Evolutionary conservation across 805 yeast species (phyloP), one percentile per base, ranked within the genome.

Genomic region (Cyberlindnera americana): DNA sequence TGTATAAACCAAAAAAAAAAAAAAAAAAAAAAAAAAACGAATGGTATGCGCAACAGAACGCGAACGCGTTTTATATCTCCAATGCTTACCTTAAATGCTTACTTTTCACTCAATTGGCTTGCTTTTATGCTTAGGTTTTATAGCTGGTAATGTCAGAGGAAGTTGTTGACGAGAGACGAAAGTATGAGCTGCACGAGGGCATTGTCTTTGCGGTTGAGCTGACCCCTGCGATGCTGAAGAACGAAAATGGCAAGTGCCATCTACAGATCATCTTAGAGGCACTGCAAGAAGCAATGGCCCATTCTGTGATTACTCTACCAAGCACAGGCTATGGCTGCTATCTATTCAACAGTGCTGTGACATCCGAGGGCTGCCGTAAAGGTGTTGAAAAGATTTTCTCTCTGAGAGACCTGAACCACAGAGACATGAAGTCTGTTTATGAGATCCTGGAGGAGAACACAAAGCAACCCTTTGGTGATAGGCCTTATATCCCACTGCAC

Each of bases 261-360:
- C 50, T 81, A 7, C 49, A 64, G 23, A 77, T 72, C 44, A 77
- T 83, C 9, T 53, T 90, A 14, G 67, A 68, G 12, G 70, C 83
- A 2, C 66, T 85, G 6, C 66, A 72, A 37, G 78, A 75, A n/a
- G 63, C 87, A 25, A 73, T 88, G 62, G 68, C 81, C 3, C 81
- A 78, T 35, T 65, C 86, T 41, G 77, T 83, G 2, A 77, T 83
- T 24, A 70, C 82, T 0, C 61, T 76, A 27, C 86, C 89, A 1
- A 67, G 69, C 32, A 82, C 91, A 2, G 90, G 87, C 0, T 65
- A 87, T 19, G 97, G 96, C 0, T 74, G 89, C 33, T 75, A 80
- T 52, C 55, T 83, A 13, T 77, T 75, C 61, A 77, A 74, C 54
- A 73, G 75, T 59, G 52, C 47, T 37, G 65, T 38, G 39, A 61